A percentile compares a stretch with the other conserved stretches of the same genome.
phyloP scores from a whole-genome alignment of 495 filamentous ascomycete species.

The Neurospora terricola region DNA sequence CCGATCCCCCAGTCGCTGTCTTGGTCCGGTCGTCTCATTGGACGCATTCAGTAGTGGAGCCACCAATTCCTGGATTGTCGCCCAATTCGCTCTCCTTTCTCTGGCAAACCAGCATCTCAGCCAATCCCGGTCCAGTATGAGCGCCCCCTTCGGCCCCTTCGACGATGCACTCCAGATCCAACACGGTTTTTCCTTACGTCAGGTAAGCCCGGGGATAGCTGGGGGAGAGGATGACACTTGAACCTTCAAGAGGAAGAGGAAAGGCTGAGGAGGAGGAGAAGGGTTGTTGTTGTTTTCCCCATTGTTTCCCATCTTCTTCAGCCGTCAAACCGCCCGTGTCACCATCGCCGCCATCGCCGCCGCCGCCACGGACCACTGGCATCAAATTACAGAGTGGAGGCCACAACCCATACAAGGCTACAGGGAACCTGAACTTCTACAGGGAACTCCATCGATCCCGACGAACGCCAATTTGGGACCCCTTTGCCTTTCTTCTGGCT shows the following conservation, averaged over 20 bases:
- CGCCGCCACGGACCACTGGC: not conserved
- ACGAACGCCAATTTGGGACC: not conserved
- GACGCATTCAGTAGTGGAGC: not conserved
- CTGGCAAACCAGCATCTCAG: not conserved
- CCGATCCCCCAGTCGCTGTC: not conserved
- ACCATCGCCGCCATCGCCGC: not conserved
- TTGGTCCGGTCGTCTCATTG: not conserved
- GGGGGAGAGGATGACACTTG: not conserved
- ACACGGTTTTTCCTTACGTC: not conserved
- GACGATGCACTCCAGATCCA: not conserved
- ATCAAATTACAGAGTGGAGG: not conserved
- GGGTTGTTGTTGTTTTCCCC: not conserved
- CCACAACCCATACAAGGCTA: not conserved
- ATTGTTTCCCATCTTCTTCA: not conserved
- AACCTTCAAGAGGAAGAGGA: not conserved
- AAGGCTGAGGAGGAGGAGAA: not conserved
- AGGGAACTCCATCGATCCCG: not conserved
- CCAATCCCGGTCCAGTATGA: not conserved
- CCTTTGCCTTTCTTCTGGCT: not conserved
- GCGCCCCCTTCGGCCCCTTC: not conserved
- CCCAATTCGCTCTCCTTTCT: not conserved
- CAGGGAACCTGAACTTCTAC: not conserved
- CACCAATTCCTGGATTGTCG: not conserved
- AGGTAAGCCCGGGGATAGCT: not conserved
- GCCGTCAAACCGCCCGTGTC: not conserved